phyloP scores from a whole-genome alignment of 306 rosid species.

The Cicer judaicum region DNA sequence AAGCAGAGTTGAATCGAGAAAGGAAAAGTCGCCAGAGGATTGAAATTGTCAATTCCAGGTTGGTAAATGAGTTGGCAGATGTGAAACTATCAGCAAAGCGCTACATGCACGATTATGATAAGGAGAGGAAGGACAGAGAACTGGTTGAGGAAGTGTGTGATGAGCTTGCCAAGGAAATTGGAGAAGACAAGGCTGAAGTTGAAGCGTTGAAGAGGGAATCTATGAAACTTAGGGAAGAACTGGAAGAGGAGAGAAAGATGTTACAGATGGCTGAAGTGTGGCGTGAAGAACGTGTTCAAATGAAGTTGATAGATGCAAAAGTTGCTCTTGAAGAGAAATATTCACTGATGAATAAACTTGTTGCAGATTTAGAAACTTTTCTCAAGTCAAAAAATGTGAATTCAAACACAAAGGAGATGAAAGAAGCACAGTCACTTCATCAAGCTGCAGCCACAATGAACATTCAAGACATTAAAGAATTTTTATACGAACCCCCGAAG shows the following conservation, averaged over 20 bases:
- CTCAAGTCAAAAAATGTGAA: conserved; percentile 51
- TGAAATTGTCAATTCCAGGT: conserved; percentile 81
- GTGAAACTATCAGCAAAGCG: conserved; percentile 73
- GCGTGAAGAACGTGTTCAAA: conserved; percentile 99
- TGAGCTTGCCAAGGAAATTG: conserved; percentile 95
- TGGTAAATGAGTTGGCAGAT: conserved; percentile 90
- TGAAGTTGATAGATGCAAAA: conserved; percentile 95
- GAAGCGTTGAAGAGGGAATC: conserved; percentile 87
- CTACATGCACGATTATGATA: conserved; percentile 80
- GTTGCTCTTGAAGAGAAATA: conserved; percentile 91
- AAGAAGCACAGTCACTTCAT: conserved; percentile 66
- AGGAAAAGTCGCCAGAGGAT: conserved; percentile 84
- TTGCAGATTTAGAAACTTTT: conserved; percentile 68
- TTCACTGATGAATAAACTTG: conserved; percentile 87
- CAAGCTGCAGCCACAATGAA: conserved; percentile 77
- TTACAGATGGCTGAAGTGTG: conserved; percentile 97
- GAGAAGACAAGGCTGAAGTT: conserved; percentile 89
- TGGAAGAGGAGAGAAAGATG: conserved; percentile 89
- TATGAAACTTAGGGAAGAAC: conserved; percentile 76
- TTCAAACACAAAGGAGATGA: conserved; percentile 65
- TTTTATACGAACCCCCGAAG: conserved; percentile 73
- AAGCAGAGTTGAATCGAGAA: conserved; percentile 74
- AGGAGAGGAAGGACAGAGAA: conserved; percentile 81
- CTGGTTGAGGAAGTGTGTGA: conserved; percentile 90
- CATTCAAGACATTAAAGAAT: conserved; percentile 76